phyloP scores from a whole-genome alignment of 2,329 filamentous ascomycete genomes.

The Xylaria multiplex region DNA sequence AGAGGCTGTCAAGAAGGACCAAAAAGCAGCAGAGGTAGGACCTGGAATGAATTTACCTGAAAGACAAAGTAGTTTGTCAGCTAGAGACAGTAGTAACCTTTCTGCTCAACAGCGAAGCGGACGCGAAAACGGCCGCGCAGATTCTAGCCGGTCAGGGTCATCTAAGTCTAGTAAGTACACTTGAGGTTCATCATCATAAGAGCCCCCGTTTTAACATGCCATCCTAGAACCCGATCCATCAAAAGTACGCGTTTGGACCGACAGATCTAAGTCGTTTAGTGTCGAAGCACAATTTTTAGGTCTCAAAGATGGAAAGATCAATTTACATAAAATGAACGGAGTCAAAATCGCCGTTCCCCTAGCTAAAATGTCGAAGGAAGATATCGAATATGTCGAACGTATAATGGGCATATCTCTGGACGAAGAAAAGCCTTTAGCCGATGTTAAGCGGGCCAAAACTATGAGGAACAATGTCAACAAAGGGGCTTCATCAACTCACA shows the following conservation, averaged over 20 bases:
- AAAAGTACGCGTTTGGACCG: constrained; percentile 92
- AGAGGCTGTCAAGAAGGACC: constrained; percentile 76
- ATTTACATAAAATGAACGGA: constrained; percentile 96
- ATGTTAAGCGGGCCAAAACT: constrained; percentile 71
- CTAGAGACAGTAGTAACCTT: constrained; percentile 73
- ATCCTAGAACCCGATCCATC: constrained; percentile 78
- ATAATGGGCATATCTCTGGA: constrained; percentile 89
- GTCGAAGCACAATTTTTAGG: constrained; percentile 97
- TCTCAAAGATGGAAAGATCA: constrained; percentile 94
- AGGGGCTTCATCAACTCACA: constrained; percentile 50
- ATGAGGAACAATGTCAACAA: constrained; percentile 47
- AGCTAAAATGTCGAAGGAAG: constrained; percentile 92
- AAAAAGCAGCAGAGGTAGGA: constrained; percentile 79
- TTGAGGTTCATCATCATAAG: neutral
- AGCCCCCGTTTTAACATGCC: constrained; percentile 33
- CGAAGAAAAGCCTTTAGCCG: constrained; percentile 91
- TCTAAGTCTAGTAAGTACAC: constrained; percentile 77
- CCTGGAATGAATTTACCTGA: constrained; percentile 78
- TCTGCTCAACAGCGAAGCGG: constrained; percentile 75
- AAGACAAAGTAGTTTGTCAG: constrained; percentile 80
- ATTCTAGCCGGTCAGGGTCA: constrained; percentile 61
- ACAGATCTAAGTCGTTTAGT: constrained; percentile 93
- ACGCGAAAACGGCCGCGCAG: constrained; percentile 73
- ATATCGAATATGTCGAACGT: constrained; percentile 93
- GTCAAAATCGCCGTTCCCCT: constrained; percentile 98